phyloP scores from a whole-genome alignment of 495 filamentous ascomycete species.

The Echria macrotheca region DNA sequence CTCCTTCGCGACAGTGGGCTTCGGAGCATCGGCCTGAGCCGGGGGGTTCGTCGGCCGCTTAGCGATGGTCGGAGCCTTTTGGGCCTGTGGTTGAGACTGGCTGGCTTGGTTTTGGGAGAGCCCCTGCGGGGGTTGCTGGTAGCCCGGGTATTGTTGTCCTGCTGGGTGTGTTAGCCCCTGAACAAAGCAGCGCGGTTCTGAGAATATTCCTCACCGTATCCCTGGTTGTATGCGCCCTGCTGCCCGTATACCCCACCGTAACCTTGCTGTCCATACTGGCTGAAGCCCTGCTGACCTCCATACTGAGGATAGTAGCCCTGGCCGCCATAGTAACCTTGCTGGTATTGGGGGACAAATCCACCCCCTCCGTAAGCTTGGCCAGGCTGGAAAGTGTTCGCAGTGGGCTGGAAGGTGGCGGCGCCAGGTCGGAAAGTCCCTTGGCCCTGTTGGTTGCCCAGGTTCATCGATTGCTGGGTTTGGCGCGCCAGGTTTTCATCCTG shows the following conservation, averaged over 20 bases:
- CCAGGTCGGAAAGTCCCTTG: slow-evolving; percentile 63
- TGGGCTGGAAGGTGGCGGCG: slow-evolving; percentile 75
- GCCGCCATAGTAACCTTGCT: slow-evolving; percentile 43
- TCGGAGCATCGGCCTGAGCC: slow-evolving; percentile 39
- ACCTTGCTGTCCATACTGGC: slow-evolving; percentile 45
- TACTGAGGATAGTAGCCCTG: slow-evolving; percentile 56
- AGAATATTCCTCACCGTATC: slow-evolving; percentile 56
- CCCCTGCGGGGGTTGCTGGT: slow-evolving; percentile 36
- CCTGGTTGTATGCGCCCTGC: slow-evolving; percentile 52
- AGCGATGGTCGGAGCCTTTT: slow-evolving; percentile 58
- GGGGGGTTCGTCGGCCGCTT: slow-evolving; percentile 53
- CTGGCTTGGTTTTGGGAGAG: slow-evolving; percentile 46
- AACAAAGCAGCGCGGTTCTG: slow-evolving; percentile 27
- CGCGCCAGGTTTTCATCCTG: slow-evolving; percentile 81
- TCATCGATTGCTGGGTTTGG: slow-evolving; percentile 72
- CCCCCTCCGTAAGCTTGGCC: slow-evolving; percentile 57
- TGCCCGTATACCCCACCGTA: slow-evolving; percentile 45
- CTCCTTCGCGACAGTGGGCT: slow-evolving; percentile 42
- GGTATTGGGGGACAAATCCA: slow-evolving; percentile 41
- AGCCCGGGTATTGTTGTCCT: slow-evolving; percentile 38
- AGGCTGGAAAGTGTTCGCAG: slow-evolving; percentile 70
- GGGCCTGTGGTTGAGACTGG: slow-evolving; percentile 46
- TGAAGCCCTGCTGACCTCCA: slow-evolving; percentile 48
- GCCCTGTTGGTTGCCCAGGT: slow-evolving; percentile 53
- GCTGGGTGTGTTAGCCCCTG: slow-evolving; percentile 28